These are phyloP conservation scores for Calonectria henricotiae DNA, from an alignment of 2,329 filamentous ascomycete genomes.

Conservation along the genomic window DNA sequence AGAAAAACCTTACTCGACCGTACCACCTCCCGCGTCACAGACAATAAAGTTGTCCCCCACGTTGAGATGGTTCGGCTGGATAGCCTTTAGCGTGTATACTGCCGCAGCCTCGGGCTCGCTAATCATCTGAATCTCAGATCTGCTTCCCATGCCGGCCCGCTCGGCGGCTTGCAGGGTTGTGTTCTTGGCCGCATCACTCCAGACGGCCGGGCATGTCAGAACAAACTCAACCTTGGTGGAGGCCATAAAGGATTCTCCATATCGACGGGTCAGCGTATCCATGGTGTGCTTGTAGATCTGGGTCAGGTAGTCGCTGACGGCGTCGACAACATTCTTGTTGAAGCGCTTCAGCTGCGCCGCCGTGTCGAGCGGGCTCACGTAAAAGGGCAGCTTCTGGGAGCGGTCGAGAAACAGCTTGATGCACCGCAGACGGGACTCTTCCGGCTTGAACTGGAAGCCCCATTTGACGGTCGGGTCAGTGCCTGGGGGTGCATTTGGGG, in stretches of 20 bases:
- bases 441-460: conserved; percentile 88
- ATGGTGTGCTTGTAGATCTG: conserved; percentile 85
- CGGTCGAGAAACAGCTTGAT: conserved; percentile 90
- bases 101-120: conserved; percentile 87
- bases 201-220: conserved; percentile 86
- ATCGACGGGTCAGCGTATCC: conserved; percentile 81
- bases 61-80: conserved; percentile 81
- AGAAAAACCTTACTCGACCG: conserved; percentile 72
- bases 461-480: conserved; percentile 75
- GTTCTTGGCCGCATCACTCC: conserved; percentile 90
- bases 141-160: conserved; percentile 82
- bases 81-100: conserved; percentile 85
- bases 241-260: conserved; percentile 85
- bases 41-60: conserved; percentile 79
- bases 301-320: conserved; percentile 84
- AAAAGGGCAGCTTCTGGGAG: conserved; percentile 85
- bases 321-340: conserved; percentile 84
- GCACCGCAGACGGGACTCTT: conserved; percentile 83
- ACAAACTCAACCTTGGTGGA: conserved; percentile 85
- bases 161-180: conserved; percentile 85
- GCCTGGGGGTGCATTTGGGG: conserved; percentile 53
- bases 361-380: conserved; percentile 84
- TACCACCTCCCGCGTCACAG: conserved; percentile 76
- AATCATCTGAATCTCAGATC: conserved; percentile 82
- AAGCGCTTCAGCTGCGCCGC: conserved; percentile 82